Base-by-base conservation (phyloP, 495 filamentous ascomycete species). In the Xylaria scruposa region DNA sequence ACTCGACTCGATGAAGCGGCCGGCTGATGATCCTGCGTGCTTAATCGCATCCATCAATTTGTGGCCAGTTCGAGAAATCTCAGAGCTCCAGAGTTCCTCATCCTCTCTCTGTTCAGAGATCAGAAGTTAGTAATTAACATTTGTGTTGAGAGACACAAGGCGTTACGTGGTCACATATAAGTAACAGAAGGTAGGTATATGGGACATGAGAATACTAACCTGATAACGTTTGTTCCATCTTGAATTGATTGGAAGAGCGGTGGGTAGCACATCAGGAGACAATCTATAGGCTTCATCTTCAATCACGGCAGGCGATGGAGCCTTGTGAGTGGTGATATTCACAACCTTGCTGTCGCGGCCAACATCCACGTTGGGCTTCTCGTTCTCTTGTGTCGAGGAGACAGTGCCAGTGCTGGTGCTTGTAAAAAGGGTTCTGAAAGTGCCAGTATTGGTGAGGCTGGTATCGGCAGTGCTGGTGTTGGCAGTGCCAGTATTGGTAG, bases 1-100 rank as follows among this genome's bases (percentile, higher is more conserved):
- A 70, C 81, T 84, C 6, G 79, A 78, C 74, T 86, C 84, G 40
- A 86, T 73, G 63, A 83, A 80, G 44, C 83, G 79, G 12, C 84
- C 84, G 44, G 84, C 84, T 29, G 85, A 83, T 66, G 81, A 78
- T n/a, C 84, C 82, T 44, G 86, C 87, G 60, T 86, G 82, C 72
- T 83, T 83, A 79, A 88, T 83, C 66, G 81, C 83, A 77, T 85
- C 84, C 80, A 84, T 83, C 56, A 85, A 58, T 60, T 82, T 84
- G 59, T 85, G 82, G 53, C 81, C 80, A 9, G 82, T 81, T 71
- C 77, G 76, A 2, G 78, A 76, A 26, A 77, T 58, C 29, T 86
- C 83, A 36, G 78, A 70, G 24, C 93, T 92, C 93, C 93, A 96
- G 19, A 95, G 85, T 53, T 90, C 88, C 78, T 97, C 94, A 74